A percentile compares a stretch with the other conserved stretches of the same genome.
Evolutionary conservation across 1,284 basidiomycete genomes (phyloP).

Genomic region (Sporisorium exsertum): DNA sequence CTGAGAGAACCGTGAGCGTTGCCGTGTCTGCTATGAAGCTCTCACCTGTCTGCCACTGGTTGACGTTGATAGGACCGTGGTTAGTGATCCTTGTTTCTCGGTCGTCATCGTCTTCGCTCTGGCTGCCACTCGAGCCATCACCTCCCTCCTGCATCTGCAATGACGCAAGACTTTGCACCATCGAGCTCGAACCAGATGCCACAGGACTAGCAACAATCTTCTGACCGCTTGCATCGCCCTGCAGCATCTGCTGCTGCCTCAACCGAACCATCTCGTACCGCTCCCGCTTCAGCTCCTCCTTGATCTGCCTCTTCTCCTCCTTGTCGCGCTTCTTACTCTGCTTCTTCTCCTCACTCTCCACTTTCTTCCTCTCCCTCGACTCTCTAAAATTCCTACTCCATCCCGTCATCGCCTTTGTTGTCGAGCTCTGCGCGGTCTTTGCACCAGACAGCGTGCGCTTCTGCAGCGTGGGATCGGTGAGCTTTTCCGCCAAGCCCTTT

Average conservation of each 20-base stretch:
- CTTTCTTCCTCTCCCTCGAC: slow-evolving; percentile 11
- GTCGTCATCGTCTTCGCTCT: slow-evolving; percentile 3
- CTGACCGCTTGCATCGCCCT: neutral
- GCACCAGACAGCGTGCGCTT: slow-evolving; percentile 9
- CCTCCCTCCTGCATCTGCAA: neutral
- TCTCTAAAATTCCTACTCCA: slow-evolving; percentile 10
- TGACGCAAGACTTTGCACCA: slow-evolving; percentile 7
- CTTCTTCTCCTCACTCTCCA: slow-evolving; percentile 8
- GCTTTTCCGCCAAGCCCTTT: slow-evolving; percentile 35
- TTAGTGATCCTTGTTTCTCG: neutral
- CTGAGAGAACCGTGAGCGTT: slow-evolving; percentile 26
- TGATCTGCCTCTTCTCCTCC: slow-evolving; percentile 28
- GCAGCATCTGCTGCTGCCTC: slow-evolving; percentile 25
- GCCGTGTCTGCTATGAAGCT: slow-evolving; percentile 19
- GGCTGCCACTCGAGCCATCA: neutral
- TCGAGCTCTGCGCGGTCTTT: slow-evolving; percentile 17
- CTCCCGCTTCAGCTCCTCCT: slow-evolving; percentile 27
- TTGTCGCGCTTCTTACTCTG: slow-evolving; percentile 18
- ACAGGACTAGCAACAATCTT: neutral
- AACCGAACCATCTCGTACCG: slow-evolving; percentile 12
- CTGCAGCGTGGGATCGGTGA: slow-evolving; percentile 49
- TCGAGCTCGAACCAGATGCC: neutral
- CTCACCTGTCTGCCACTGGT: neutral
- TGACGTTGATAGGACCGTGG: slow-evolving; percentile 14
- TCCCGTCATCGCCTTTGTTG: neutral